Percentiles rank a stretch among this genome's conserved stretches.
These are phyloP conservation scores for Kurtzmaniella quercitrusa DNA, from an alignment of 1,139 yeast species.

Conservation along the genomic window DNA sequence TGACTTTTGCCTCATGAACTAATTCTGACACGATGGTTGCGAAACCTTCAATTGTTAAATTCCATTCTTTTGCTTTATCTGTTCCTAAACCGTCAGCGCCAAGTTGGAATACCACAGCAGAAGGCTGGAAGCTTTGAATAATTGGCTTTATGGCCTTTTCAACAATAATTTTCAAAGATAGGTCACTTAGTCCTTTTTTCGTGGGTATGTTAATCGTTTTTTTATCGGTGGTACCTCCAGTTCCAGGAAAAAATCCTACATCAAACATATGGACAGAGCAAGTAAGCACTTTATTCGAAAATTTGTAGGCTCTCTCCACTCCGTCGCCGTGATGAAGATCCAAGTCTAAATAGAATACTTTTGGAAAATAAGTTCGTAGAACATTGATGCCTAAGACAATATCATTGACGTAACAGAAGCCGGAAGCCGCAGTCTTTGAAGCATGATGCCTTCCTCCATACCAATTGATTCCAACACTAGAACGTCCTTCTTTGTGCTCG, in stretches of 20 bases:
- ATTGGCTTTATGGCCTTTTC: constrained; percentile 42
- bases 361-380: constrained; percentile 44
- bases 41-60: constrained; percentile 52
- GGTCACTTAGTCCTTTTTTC: constrained; percentile 52
- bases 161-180: constrained; percentile 32
- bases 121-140: constrained; percentile 38
- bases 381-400: constrained; percentile 46
- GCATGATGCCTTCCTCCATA: constrained; percentile 82
- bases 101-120: constrained; percentile 58
- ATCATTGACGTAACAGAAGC: constrained; percentile 68
- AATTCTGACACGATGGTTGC: constrained; percentile 32
- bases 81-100: constrained; percentile 67
- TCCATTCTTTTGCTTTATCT: constrained; percentile 67
- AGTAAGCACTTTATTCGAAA: constrained; percentile 54
- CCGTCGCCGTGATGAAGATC: constrained; percentile 84
- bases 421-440: constrained; percentile 51
- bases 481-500: constrained; percentile 7
- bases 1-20: constrained; percentile 12
- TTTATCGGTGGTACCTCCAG: constrained; percentile 42
- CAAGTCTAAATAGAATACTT: constrained; percentile 60
- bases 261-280: constrained; percentile 64
- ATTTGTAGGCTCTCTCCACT: constrained; percentile 62
- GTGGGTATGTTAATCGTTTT: constrained; percentile 54
- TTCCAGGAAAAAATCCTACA: constrained; percentile 70
- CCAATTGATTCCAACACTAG: constrained; percentile 59